A percentile compares a stretch with the other conserved stretches of the same genome.
Conservation (phyloP, 108 stramenopile species). For the Fragilariopsis cylindrus region DNA sequence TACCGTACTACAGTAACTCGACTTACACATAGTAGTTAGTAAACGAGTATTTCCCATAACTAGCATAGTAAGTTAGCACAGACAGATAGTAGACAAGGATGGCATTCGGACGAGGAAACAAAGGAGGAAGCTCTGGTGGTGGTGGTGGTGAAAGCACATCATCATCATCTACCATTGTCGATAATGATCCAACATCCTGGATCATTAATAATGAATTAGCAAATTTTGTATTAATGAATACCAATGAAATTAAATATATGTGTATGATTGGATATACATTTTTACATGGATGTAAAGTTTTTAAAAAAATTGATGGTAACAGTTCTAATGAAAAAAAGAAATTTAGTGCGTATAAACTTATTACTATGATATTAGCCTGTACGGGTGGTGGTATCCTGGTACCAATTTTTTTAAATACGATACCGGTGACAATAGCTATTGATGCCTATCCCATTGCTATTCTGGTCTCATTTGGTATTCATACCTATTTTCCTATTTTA, state of each 20-base stretch:
- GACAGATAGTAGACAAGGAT: too few species aligned
- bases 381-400: slow-evolving; percentile 91
- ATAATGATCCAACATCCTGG: slow-evolving; percentile 72
- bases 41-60: too few species aligned
- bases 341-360: slow-evolving; percentile 68
- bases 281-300: slow-evolving; percentile 81
- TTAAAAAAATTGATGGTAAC: slow-evolving; percentile 31
- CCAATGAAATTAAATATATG: slow-evolving; percentile 74
- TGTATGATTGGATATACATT: slow-evolving; percentile 79
- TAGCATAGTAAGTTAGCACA: too few species aligned
- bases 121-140: too few species aligned
- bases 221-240: slow-evolving; percentile 71
- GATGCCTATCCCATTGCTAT: slow-evolving; percentile 88
- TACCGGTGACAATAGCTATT: slow-evolving; percentile 74
- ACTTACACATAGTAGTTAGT: too few species aligned
- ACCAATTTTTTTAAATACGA: slow-evolving; percentile 78
- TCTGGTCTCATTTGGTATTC: slow-evolving; percentile 63
- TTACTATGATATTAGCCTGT: slow-evolving; percentile 72
- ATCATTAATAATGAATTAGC: slow-evolving; percentile 73
- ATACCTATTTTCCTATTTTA: slow-evolving; percentile 75
- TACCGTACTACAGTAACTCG: too few species aligned
- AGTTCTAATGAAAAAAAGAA: slow-evolving; percentile 17
- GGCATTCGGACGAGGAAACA: too few species aligned
- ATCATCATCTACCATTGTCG: too few species aligned
- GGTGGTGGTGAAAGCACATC: too few species aligned